phyloP scores from a whole-genome alignment of 1,284 basidiomycete genomes.

The Fistulina hepatica region DNA sequence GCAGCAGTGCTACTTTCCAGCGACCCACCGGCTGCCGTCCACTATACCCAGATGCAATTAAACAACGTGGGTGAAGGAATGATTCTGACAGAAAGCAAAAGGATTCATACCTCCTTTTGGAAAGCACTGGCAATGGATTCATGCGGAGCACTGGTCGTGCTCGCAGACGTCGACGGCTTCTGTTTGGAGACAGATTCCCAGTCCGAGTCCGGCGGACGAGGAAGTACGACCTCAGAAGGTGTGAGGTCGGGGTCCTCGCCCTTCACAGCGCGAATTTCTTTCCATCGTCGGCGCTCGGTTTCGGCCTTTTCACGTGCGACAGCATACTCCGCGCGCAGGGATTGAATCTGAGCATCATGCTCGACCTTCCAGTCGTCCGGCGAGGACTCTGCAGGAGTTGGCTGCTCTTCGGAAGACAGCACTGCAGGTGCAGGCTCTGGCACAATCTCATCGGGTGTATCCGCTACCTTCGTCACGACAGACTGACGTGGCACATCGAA shows the following conservation, averaged over 20 bases:
- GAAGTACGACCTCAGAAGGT: slow-evolving; percentile 2
- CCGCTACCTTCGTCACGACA: too few species aligned
- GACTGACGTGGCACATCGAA: too few species aligned
- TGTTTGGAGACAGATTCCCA: background rate
- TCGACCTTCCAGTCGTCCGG: too few species aligned
- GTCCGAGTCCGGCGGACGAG: background rate
- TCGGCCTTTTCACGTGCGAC: slow-evolving; percentile 68
- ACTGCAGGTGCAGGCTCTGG: too few species aligned
- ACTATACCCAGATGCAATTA: too few species aligned
- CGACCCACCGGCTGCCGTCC: background rate
- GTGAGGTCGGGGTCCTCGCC: slow-evolving; percentile 28
- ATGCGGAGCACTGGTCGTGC: slow-evolving; percentile 31
- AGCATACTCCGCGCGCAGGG: slow-evolving; percentile 61
- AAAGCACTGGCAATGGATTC: slow-evolving; percentile 35
- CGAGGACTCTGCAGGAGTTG: too few species aligned
- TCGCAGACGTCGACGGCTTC: slow-evolving; percentile 11
- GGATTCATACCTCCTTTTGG: slow-evolving; percentile 21
- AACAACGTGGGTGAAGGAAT: background rate
- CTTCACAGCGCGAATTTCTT: slow-evolving; percentile 37
- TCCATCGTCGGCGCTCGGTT: slow-evolving; percentile 62
- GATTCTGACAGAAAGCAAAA: background rate
- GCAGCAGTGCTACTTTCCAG: background rate
- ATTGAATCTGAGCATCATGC: too few species aligned
- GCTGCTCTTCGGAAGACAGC: too few species aligned
- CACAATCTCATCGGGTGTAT: too few species aligned